Evolutionary conservation across 805 yeast genomes (phyloP).

Genomic region (Candida loeiensis): DNA sequence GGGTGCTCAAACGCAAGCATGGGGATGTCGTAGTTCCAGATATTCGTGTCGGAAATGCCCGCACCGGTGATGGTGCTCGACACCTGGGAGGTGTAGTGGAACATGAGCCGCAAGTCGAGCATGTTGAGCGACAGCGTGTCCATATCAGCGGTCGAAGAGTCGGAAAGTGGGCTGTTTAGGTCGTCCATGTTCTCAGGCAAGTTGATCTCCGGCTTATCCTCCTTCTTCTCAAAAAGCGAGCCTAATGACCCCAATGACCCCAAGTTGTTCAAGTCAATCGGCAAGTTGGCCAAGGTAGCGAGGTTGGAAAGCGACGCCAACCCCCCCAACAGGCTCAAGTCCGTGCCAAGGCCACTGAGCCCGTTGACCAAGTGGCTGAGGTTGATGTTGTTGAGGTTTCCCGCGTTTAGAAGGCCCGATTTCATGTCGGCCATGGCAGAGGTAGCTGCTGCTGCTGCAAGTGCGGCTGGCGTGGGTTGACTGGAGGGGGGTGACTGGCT

Average conservation of each 20-base stretch:
- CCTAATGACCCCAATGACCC: neutral
- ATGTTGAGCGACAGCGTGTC: conserved; percentile 43
- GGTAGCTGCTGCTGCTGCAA: conserved; percentile 9
- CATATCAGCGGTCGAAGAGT: neutral
- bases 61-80: conserved; percentile 87
- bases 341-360: conserved; percentile 33
- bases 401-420: conserved; percentile 25
- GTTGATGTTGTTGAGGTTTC: conserved; percentile 41
- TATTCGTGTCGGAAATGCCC: conserved; percentile 78
- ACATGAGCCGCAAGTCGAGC: conserved; percentile 77
- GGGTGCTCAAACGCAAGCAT: conserved; percentile 84
- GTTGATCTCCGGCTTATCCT: neutral
- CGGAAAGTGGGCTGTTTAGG: neutral
- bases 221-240: neutral
- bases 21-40: conserved; percentile 88
- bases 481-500: too few species aligned
- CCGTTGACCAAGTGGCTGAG: conserved; percentile 41
- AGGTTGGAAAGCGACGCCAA: conserved; percentile 38
- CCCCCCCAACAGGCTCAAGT: conserved; percentile 33
- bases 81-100: conserved; percentile 81
- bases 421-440: conserved; percentile 9
- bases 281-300: conserved; percentile 42
- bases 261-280: conserved; percentile 36
- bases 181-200: neutral
- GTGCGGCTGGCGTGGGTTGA: conserved; percentile 3